Conservation (phyloP, 768 basidiomycete genomes). For the Psilocybe sp. region DNA sequence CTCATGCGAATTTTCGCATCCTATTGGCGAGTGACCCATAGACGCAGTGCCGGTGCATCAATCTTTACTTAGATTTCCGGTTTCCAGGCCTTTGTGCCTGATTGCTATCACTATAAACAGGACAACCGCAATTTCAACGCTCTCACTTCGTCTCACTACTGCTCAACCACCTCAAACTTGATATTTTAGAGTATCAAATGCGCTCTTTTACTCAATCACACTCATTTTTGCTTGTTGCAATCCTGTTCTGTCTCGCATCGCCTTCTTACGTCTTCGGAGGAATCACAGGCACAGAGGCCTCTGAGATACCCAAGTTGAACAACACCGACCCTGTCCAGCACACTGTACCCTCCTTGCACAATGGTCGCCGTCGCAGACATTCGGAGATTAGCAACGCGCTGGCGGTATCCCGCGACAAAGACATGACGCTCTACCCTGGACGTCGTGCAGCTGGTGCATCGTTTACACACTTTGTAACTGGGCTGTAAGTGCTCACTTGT, state of each 20-base stretch:
- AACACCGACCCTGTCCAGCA: background rate
- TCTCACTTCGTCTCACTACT: no score
- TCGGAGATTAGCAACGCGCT: background rate
- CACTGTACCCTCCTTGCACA: background rate
- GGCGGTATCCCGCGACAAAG: background rate
- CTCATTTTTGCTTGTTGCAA: background rate
- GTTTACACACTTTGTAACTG: background rate
- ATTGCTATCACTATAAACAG: no score
- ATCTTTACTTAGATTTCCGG: no score
- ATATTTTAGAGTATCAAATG: background rate
- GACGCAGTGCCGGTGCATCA: no score
- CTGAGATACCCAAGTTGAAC: no score
- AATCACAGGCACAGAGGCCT: background rate
- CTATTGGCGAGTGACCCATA: no score
- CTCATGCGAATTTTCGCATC: no score
- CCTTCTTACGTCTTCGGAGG: background rate
- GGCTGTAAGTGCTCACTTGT: background rate
- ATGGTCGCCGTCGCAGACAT: background rate
- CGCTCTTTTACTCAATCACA: background rate
- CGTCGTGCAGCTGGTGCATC: background rate
- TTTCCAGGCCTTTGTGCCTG: no score
- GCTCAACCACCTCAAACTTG: no score
- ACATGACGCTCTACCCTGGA: constrained; percentile 1
- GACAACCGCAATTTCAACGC: no score
- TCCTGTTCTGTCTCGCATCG: background rate